Evolutionary conservation across 352 stramenopile species (phyloP).

Genomic region (Lagenidium sp.): DNA sequence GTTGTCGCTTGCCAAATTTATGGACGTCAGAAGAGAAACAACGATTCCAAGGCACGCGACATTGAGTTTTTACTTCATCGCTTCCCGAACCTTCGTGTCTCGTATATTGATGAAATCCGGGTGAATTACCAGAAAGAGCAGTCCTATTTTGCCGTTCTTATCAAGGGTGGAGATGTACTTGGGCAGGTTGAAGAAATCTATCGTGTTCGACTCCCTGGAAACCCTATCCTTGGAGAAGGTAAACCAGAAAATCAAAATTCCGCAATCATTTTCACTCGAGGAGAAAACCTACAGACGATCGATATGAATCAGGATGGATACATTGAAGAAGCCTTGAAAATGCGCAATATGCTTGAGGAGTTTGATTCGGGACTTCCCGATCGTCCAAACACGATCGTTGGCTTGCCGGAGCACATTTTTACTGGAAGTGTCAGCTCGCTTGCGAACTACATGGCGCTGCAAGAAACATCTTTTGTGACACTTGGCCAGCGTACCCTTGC

Average conservation of each 20-base stretch:
- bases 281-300: constrained; percentile 98
- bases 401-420: constrained; percentile 99
- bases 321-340: constrained; percentile 98
- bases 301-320: constrained; percentile 99
- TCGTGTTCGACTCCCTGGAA: constrained; percentile 95
- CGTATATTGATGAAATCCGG: constrained; percentile 98
- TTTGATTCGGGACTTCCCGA: constrained; percentile 84
- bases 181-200: constrained; percentile 90
- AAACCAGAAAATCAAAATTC: constrained; percentile 99
- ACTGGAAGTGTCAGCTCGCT: constrained; percentile 97
- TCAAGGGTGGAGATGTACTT: constrained; percentile 87
- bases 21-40: constrained; percentile 97
- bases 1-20: constrained; percentile 98
- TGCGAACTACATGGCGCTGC: constrained; percentile 99
- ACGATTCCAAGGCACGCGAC: constrained; percentile 97
- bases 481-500: constrained; percentile 96
- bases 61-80: constrained; percentile 97
- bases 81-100: constrained; percentile 95
- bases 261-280: constrained; percentile 97
- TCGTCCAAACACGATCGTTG: constrained; percentile 92
- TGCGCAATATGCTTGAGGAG: constrained; percentile 98
- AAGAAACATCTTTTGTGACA: constrained; percentile 99
- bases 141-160: constrained; percentile 96
- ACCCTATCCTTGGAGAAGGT: constrained; percentile 97
- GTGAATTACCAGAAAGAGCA: constrained; percentile 93